phyloP scores from a whole-genome alignment of 345 rosid species.

The Gynandropsis gynandra region DNA sequence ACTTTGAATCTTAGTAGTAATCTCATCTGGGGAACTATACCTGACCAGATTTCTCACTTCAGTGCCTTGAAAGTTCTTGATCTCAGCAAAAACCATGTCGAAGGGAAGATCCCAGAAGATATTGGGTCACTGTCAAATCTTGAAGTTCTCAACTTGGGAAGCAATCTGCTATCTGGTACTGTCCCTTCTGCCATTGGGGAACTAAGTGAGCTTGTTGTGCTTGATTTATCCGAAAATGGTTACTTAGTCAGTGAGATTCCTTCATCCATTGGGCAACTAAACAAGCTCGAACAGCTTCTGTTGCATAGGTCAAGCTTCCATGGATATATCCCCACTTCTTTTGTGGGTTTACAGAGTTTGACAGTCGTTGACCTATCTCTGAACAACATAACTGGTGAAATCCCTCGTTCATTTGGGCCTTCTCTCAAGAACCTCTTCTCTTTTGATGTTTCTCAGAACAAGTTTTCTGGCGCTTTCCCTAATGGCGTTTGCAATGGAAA shows the following conservation, averaged over 20 bases:
- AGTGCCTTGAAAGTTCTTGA: constrained; percentile 50
- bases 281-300: constrained; percentile 64
- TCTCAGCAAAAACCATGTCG: constrained; percentile 63
- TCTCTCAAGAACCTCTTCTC: constrained; percentile 61
- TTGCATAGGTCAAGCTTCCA: constrained; percentile 73
- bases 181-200: constrained; percentile 66
- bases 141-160: constrained; percentile 58
- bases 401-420: constrained; percentile 44
- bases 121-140: constrained; percentile 55
- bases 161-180: constrained; percentile 65
- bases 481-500: constrained; percentile 55
- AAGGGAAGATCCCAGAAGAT: constrained; percentile 69
- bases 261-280: constrained; percentile 55
- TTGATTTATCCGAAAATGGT: constrained; percentile 75
- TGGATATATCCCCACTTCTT: constrained; percentile 67
- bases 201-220: constrained; percentile 57
- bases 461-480: constrained; percentile 68
- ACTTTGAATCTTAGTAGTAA: constrained; percentile 62
- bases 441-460: constrained; percentile 75
- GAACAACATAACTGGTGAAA: constrained; percentile 70
- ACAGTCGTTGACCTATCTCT: constrained; percentile 54
- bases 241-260: constrained; percentile 65
- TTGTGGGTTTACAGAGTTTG: constrained; percentile 52
- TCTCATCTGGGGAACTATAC: constrained; percentile 74
- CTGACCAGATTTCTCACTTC: constrained; percentile 65